Evolutionary conservation across 805 yeast genomes (phyloP).

Genomic region (Yarrowia yakushimensis): DNA sequence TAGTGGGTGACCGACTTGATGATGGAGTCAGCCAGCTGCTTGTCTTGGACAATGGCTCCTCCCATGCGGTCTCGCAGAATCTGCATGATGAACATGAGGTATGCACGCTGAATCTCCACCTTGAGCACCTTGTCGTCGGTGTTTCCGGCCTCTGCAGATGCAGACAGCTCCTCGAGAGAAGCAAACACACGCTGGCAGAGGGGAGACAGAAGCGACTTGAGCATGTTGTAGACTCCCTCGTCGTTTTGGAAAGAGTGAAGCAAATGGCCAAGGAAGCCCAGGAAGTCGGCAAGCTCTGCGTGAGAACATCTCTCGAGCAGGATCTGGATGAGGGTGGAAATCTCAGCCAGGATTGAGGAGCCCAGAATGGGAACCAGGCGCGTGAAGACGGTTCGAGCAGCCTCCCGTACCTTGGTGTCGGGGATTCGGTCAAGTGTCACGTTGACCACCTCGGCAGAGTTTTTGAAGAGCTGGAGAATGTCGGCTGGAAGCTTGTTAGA

Average conservation of each 20-base stretch:
- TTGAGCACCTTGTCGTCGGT: conserved; percentile 68
- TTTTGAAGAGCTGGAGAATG: conserved; percentile 50
- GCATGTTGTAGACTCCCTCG: conserved; percentile 64
- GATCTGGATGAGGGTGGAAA: conserved; percentile 69
- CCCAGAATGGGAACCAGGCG: conserved; percentile 76
- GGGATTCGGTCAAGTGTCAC: conserved; percentile 77
- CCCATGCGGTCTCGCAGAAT: conserved; percentile 74
- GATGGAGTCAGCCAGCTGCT: conserved; percentile 53
- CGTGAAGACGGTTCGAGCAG: conserved; percentile 82
- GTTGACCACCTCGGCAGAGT: conserved; percentile 75
- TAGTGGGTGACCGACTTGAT: conserved; percentile 62
- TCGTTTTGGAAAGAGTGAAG: conserved; percentile 71
- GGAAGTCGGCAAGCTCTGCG: conserved; percentile 71
- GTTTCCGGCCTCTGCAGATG: conserved; percentile 41
- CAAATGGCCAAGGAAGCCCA: conserved; percentile 83
- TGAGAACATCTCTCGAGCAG: conserved; percentile 59
- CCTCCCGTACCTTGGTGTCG: conserved; percentile 67
- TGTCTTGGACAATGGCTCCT: conserved; percentile 67
- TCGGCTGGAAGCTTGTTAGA: neutral
- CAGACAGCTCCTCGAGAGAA: conserved; percentile 45
- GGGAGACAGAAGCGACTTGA: conserved; percentile 73
- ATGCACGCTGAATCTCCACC: conserved; percentile 62
- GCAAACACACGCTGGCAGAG: conserved; percentile 60
- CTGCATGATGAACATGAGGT: conserved; percentile 64
- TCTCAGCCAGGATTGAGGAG: conserved; percentile 46